Base-by-base conservation (phyloP, 1,284 basidiomycete species). In the Stereum hirsutum region DNA sequence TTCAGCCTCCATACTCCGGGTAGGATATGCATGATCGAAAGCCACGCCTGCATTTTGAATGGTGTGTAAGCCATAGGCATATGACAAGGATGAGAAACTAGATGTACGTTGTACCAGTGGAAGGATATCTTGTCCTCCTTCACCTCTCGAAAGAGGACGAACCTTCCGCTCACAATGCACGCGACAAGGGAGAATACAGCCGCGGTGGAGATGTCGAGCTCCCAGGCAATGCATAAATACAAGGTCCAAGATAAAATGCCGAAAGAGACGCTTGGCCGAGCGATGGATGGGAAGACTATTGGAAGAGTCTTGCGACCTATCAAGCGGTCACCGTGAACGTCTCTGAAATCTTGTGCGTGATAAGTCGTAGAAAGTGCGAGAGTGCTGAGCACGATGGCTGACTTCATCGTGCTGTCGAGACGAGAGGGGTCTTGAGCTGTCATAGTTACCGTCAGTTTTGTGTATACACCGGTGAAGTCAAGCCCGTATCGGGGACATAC, bases 321-420 rank as follows among this genome's bases (percentile, higher is more conserved):
- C 10, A 49, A 36, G 6, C 42, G 44, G 42, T 64, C 62, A 2
- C 62, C 62, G 19, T 50, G 46, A 4, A 52, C 49, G 40, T 64
- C 62, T 37, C 56, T 53, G 51, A 62, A 62, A 39, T 64, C 62
- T 46, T 62, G 57, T 7, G 55, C 48, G 33, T 58, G 57, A 24
- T 54, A 54, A 1, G 61, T 63, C 4, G 60, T 62, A 15, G 54
- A 41, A 21, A 59, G 48, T n/a, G 62, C 48, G 12, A 44, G 43
- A 8, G 46, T 42, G 38, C 50, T 50, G 30, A 39, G 39, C 42
- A 15, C 21, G 15, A 47, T 31, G 41, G 41, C 19, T 12, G 32
- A 30, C 6, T 43, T 4, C 15, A 20, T 20, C 5, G 31, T 31
- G 7, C 26, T 5, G 39, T 49, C 40, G 11, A 49, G n/a, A 5